Conservation (phyloP, 495 filamentous ascomycete genomes). For the Penicillium robsamsonii region DNA sequence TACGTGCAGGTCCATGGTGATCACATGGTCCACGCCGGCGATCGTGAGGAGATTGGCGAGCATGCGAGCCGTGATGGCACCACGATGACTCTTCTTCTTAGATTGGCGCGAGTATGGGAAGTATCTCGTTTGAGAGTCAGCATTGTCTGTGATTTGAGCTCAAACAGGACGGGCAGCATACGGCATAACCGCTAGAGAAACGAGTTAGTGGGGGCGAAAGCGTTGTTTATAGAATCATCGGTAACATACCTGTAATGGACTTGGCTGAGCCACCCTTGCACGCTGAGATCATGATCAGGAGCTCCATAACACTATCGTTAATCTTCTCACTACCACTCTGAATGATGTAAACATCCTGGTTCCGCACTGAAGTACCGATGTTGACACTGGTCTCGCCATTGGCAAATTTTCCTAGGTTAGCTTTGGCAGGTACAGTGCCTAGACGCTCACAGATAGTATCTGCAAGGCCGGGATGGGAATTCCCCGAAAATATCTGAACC, state of each 20-base stretch:
- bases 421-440: slow-evolving; percentile 62
- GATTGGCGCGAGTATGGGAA: slow-evolving; percentile 98
- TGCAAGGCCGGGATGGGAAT: slow-evolving; percentile 65
- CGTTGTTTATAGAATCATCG: not conserved
- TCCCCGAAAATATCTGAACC: slow-evolving; percentile 69
- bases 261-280: slow-evolving; percentile 97
- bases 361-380: slow-evolving; percentile 88
- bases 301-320: slow-evolving; percentile 98
- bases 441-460: slow-evolving; percentile 72
- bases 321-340: slow-evolving; percentile 96
- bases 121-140: slow-evolving; percentile 60
- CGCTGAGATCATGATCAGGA: slow-evolving; percentile 97
- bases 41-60: slow-evolving; percentile 90
- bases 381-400: slow-evolving; percentile 97
- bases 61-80: slow-evolving; percentile 95
- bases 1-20: slow-evolving; percentile 93
- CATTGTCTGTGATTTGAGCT: slow-evolving; percentile 34
- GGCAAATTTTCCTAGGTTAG: slow-evolving; percentile 66
- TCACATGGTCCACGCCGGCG: slow-evolving; percentile 93
- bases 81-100: slow-evolving; percentile 97
- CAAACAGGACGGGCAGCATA: slow-evolving; percentile 46
- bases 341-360: slow-evolving; percentile 98
- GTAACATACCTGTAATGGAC: slow-evolving; percentile 84
- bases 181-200: slow-evolving; percentile 78
- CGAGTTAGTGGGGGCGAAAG: slow-evolving; percentile 24